A percentile compares a stretch with the other conserved stretches of the same genome.
Conservation (phyloP, 163 green algal species). For the Chlorella variabilis region DNA sequence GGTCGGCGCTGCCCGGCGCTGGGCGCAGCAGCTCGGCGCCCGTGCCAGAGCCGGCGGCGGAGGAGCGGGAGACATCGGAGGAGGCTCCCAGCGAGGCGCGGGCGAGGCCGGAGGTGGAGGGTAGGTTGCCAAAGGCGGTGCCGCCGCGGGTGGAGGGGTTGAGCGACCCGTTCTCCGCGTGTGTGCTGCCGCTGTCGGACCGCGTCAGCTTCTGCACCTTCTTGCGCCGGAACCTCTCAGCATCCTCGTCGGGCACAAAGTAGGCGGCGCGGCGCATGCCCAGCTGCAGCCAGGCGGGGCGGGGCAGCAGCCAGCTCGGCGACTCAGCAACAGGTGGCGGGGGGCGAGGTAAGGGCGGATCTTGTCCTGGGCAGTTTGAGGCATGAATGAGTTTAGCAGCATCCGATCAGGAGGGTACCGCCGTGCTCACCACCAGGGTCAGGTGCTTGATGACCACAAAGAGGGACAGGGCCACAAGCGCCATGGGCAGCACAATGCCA, state of each 20-base stretch:
- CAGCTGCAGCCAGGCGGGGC: not conserved
- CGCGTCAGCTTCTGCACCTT: not conserved
- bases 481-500: slow-evolving; percentile 17
- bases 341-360: too few species aligned
- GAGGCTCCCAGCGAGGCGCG: not conserved
- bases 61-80: not conserved
- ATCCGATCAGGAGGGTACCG: too few species aligned
- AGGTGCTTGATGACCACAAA: slow-evolving; percentile 26
- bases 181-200: too few species aligned
- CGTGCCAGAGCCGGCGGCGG: not conserved
- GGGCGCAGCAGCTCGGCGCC: not conserved
- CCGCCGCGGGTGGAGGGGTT: not conserved
- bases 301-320: too few species aligned
- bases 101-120: not conserved
- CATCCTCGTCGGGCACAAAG: not conserved
- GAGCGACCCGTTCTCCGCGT: not conserved
- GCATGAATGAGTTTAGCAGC: too few species aligned
- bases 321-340: too few species aligned
- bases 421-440: slow-evolving; percentile 25
- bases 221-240: not conserved
- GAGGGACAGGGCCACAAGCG: not conserved
- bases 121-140: not conserved
- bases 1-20: not conserved
- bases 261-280: not conserved
- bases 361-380: too few species aligned